phyloP scores from a whole-genome alignment of 2,329 filamentous ascomycete species.

The Proliferodiscus dingleyae region DNA sequence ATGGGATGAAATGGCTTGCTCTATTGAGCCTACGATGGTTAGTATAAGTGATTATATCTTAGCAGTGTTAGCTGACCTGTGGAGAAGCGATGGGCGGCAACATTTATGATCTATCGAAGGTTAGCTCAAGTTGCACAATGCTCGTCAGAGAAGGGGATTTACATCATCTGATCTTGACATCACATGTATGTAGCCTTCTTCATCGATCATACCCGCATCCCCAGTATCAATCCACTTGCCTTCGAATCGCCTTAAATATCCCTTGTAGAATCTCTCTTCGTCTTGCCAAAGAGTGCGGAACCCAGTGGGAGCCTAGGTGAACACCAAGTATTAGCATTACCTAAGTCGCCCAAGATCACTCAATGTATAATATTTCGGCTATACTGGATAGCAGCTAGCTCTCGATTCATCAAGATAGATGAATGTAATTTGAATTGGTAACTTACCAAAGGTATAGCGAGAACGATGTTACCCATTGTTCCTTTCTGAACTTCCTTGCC shows the following conservation, averaged over 20 bases:
- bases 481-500: constrained; percentile 67
- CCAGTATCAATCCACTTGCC: constrained; percentile 88
- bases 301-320: constrained; percentile 62
- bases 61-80: constrained; percentile 56
- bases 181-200: constrained; percentile 61
- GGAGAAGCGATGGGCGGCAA: constrained; percentile 87
- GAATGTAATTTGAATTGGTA: too few relatives aligned
- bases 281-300: constrained; percentile 85
- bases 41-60: constrained; percentile 1
- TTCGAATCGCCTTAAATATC: constrained; percentile 77
- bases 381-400: too few relatives aligned
- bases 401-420: too few relatives aligned
- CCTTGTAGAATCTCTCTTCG: constrained; percentile 76
- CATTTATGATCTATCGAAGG: constrained; percentile 65
- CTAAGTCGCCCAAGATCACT: too few relatives aligned
- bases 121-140: too few relatives aligned
- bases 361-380: too few relatives aligned
- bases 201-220: constrained; percentile 81
- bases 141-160: too few relatives aligned
- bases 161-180: constrained; percentile 66
- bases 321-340: too few relatives aligned
- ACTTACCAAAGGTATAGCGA: constrained; percentile 62
- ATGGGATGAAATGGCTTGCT: constrained; percentile 84
- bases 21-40: constrained; percentile 62
- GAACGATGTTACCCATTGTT: constrained; percentile 86